phyloP scores from a whole-genome alignment of 2,329 filamentous ascomycete species.

The Phialemoniopsis sp. region DNA sequence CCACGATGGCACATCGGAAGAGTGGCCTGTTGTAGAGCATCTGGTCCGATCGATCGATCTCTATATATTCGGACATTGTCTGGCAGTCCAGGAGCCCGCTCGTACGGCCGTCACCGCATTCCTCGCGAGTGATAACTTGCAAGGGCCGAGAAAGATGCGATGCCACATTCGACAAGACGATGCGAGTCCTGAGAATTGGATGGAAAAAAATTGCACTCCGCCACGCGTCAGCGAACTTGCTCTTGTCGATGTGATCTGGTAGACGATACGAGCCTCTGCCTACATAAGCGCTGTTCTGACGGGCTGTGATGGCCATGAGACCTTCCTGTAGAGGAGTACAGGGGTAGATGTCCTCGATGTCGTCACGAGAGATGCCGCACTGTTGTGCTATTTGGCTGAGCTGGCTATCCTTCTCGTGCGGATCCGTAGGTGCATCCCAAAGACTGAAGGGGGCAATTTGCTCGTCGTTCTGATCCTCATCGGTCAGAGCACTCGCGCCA shows the following conservation, averaged over 20 bases:
- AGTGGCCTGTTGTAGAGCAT: conserved; percentile 42
- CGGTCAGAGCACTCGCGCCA: neutral
- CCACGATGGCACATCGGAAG: no score
- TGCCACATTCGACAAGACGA: no score
- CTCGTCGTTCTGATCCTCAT: neutral
- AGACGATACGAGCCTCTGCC: conserved; percentile 18
- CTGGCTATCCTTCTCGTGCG: no score
- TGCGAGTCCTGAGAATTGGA: conserved; percentile 42
- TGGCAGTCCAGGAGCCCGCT: no score
- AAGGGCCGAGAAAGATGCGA: no score
- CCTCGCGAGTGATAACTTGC: no score
- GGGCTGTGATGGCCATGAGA: conserved; percentile 28
- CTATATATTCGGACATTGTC: conserved; percentile 38
- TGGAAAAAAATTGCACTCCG: no score
- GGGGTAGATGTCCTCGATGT: conserved; percentile 29
- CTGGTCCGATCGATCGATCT: conserved; percentile 28
- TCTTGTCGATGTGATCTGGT: conserved; percentile 9
- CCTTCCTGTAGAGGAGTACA: conserved; percentile 35
- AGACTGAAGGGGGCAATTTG: conserved; percentile 7
- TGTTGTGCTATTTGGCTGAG: no score
- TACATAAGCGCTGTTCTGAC: conserved; percentile 30
- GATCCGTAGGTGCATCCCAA: no score
- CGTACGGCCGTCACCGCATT: no score
- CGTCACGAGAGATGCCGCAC: conserved; percentile 5
- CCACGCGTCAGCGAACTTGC: conserved; percentile 22